A percentile compares a stretch with the other conserved stretches of the same genome.
phyloP scores from a whole-genome alignment of 495 filamentous ascomycete genomes.

The Aspergillus hancockii region DNA sequence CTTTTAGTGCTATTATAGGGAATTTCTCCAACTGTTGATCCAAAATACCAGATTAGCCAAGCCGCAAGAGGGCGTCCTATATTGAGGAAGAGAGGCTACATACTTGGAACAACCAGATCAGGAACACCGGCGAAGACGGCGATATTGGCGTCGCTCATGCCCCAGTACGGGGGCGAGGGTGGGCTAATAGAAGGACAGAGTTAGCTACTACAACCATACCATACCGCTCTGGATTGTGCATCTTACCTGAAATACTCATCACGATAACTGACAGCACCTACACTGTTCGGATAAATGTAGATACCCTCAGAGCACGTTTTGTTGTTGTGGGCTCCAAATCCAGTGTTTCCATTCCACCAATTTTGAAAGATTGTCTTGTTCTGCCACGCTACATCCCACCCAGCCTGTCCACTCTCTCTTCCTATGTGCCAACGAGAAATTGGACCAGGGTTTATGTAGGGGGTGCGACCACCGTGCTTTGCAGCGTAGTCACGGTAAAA shows the following conservation, averaged over 20 bases:
- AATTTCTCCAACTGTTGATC: conserved; percentile 53
- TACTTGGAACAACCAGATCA: conserved; percentile 55
- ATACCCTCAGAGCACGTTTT: conserved; percentile 44
- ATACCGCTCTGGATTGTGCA: too few relatives aligned
- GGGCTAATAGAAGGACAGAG: neutral
- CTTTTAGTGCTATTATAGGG: conserved; percentile 54
- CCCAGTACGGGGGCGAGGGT: conserved; percentile 36
- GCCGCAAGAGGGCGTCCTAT: too few relatives aligned
- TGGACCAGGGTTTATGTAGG: conserved; percentile 57
- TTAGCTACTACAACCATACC: too few relatives aligned
- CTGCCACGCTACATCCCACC: conserved; percentile 34
- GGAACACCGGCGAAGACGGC: conserved; percentile 51
- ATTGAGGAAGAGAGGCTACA: too few relatives aligned
- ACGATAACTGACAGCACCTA: conserved; percentile 31
- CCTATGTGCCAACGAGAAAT: conserved; percentile 58
- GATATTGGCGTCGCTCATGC: conserved; percentile 43
- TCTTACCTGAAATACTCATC: conserved; percentile 23
- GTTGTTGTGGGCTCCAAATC: conserved; percentile 35
- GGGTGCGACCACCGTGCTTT: conserved; percentile 45
- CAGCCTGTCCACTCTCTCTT: conserved; percentile 35
- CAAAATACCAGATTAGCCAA: too few relatives aligned
- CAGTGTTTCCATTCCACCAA: conserved; percentile 52
- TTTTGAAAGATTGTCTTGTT: conserved; percentile 54
- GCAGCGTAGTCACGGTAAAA: conserved; percentile 56
- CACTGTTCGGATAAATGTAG: conserved; percentile 31